Conservation (phyloP, 2,329 filamentous ascomycete species). For the Monilinia fructigena region DNA sequence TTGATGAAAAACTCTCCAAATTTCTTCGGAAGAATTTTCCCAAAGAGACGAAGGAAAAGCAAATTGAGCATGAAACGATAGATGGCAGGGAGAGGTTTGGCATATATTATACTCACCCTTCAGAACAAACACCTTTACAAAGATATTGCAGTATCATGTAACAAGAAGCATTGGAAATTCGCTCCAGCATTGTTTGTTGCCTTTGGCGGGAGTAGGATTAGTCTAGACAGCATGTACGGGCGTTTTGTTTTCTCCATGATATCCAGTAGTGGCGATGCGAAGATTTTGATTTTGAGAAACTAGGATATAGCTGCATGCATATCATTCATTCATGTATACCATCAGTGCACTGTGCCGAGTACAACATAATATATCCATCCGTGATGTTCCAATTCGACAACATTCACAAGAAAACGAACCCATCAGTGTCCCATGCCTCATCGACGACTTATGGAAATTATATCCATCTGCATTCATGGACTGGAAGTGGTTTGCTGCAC, state of each 20-base stretch:
- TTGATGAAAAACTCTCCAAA: constrained; percentile 65
- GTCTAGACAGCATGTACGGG: not conserved
- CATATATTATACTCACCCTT: constrained; percentile 53
- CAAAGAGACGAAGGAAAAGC: constrained; percentile 64
- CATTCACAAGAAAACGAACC: no score
- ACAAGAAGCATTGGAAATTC: not conserved
- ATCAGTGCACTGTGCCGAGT: no score
- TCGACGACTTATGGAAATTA: no score
- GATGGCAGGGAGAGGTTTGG: constrained; percentile 73
- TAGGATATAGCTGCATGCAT: no score
- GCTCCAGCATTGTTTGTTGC: not conserved
- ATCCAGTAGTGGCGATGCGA: not conserved
- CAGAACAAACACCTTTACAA: constrained; percentile 38
- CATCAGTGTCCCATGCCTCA: no score
- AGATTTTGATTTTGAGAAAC: no score
- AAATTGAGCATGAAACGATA: constrained; percentile 70
- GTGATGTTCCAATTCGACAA: no score
- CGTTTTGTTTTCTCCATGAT: constrained; percentile 6
- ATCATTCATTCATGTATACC: no score
- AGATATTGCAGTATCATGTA: constrained; percentile 61
- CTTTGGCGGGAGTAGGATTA: constrained; percentile 4
- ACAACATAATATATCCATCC: no score
- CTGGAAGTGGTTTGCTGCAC: no score
- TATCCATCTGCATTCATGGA: no score
- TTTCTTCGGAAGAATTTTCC: constrained; percentile 77